A percentile compares a stretch with the other conserved stretches of the same genome.
Conservation (phyloP, 805 yeast genomes). For the Yarrowia osloensis region DNA sequence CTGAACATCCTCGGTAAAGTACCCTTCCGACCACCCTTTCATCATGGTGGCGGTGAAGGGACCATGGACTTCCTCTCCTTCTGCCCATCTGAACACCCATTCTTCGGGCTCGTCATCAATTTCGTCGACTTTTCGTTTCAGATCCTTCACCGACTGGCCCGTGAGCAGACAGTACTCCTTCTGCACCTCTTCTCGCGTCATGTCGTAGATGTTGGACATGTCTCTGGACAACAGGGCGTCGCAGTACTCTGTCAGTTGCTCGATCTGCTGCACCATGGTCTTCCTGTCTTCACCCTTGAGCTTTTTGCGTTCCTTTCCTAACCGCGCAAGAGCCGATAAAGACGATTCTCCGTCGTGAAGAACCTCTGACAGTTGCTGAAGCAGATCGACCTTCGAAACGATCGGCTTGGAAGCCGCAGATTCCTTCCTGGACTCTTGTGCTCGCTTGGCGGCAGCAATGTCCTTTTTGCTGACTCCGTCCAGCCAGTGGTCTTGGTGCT, state of each 20-base stretch:
- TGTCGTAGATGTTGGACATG: conserved; percentile 51
- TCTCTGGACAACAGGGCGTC: conserved; percentile 51
- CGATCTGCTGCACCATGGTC: conserved; percentile 25
- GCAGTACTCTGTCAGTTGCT: conserved; percentile 51
- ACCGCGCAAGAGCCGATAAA: conserved; percentile 55
- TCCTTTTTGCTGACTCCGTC: conserved; percentile 44
- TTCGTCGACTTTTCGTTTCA: conserved; percentile 36
- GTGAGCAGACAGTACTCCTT: conserved; percentile 49
- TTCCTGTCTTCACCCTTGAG: conserved; percentile 29
- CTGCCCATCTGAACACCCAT: conserved; percentile 56
- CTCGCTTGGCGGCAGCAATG: conserved; percentile 44
- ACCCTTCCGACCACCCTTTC: conserved; percentile 51
- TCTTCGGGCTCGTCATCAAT: conserved; percentile 40
- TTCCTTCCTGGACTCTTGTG: conserved; percentile 40
- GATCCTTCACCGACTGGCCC: conserved; percentile 41
- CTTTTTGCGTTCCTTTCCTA: conserved; percentile 33
- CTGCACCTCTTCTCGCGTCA: conserved; percentile 57
- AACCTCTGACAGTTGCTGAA: conserved; percentile 42
- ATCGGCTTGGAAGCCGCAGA: conserved; percentile 8
- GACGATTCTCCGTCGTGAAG: conserved; percentile 57
- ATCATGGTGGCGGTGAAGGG: conserved; percentile 54
- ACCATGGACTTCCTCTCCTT: conserved; percentile 51
- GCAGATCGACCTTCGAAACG: conserved; percentile 33
- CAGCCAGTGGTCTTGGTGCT: conserved; percentile 48
- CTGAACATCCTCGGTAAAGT: conserved; percentile 51